These are phyloP conservation scores for Yamadazyma philogaea DNA, from an alignment of 805 yeast genomes.

Conservation along the genomic window DNA sequence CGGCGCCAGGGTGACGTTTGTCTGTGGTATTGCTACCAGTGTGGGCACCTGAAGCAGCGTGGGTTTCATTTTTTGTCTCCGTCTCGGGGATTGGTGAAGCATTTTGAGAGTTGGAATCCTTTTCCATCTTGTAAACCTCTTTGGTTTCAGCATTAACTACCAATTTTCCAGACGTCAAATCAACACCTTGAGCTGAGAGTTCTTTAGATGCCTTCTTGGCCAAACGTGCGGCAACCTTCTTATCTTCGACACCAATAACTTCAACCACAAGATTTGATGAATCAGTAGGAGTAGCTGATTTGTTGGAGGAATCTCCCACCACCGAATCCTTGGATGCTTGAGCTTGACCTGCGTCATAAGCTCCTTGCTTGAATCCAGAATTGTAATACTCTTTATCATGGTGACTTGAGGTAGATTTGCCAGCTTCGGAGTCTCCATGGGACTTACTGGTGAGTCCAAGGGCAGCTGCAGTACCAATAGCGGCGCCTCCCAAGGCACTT, in stretches of 20 bases:
- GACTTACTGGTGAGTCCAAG: constrained; percentile 9
- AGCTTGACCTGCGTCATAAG: constrained; percentile 6
- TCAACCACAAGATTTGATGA: constrained; percentile 20
- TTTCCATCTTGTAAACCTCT: constrained; percentile 27
- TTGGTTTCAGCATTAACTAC: constrained; percentile 33
- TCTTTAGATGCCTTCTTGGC: constrained; percentile 32
- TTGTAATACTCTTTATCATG: constrained; percentile 7
- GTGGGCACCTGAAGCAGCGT: background rate
- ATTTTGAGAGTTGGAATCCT: constrained; percentile 3
- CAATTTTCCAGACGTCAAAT: constrained; percentile 30
- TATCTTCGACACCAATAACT: constrained; percentile 33
- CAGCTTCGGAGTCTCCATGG: constrained; percentile 7
- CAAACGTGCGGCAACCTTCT: constrained; percentile 25
- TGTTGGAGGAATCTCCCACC: background rate
- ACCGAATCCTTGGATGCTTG: background rate
- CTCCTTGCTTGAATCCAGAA: constrained; percentile 9
- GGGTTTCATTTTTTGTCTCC: background rate
- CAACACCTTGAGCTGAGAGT: constrained; percentile 30
- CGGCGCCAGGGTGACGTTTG: background rate
- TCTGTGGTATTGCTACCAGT: constrained; percentile 1
- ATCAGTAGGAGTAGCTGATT: background rate
- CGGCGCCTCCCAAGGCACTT: constrained; percentile 8
- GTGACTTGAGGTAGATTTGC: background rate
- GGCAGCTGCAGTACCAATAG: constrained; percentile 14
- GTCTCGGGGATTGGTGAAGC: constrained; percentile 2